Evolutionary conservation across 164 flowering plant genomes (phyloP).

Genomic region (Hamamelis virginiana): DNA sequence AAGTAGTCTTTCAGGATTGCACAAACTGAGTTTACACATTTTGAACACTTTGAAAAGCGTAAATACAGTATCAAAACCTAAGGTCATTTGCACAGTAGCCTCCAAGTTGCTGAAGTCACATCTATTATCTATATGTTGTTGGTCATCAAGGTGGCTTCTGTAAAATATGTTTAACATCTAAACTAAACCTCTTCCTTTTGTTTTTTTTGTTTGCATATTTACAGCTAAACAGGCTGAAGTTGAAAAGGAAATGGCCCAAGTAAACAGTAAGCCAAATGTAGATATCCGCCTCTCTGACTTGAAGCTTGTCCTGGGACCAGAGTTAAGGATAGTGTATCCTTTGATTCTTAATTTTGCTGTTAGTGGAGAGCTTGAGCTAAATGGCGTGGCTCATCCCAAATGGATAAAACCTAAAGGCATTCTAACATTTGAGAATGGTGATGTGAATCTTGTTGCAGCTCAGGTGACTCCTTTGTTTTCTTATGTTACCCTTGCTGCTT

Average conservation of each 20-base stretch:
- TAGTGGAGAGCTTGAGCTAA: constrained; percentile 92
- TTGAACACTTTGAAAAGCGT: not conserved
- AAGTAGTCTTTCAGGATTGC: not conserved
- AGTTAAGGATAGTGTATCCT: constrained; percentile 91
- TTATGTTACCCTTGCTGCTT: not conserved
- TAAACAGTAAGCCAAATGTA: constrained; percentile 59
- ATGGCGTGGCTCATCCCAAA: constrained; percentile 92
- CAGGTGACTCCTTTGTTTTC: constrained; percentile 56
- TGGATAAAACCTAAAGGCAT: constrained; percentile 86
- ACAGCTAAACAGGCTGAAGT: constrained; percentile 65
- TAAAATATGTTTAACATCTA: not conserved
- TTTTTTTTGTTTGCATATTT: constrained; percentile 4
- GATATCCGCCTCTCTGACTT: constrained; percentile 82
- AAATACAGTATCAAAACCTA: not conserved
- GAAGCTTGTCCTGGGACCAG: constrained; percentile 91
- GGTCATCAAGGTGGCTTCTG: not conserved
- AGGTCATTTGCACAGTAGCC: not conserved
- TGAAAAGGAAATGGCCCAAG: constrained; percentile 60
- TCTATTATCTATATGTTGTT: not conserved
- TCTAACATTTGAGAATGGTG: constrained; percentile 93
- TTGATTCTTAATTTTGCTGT: constrained; percentile 92
- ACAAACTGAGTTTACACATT: not conserved
- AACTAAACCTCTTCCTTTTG: no score
- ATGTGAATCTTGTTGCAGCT: constrained; percentile 96
- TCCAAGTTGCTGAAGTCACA: not conserved